Conservation (phyloP, 495 filamentous ascomycete species). For the Podospora sp. region DNA sequence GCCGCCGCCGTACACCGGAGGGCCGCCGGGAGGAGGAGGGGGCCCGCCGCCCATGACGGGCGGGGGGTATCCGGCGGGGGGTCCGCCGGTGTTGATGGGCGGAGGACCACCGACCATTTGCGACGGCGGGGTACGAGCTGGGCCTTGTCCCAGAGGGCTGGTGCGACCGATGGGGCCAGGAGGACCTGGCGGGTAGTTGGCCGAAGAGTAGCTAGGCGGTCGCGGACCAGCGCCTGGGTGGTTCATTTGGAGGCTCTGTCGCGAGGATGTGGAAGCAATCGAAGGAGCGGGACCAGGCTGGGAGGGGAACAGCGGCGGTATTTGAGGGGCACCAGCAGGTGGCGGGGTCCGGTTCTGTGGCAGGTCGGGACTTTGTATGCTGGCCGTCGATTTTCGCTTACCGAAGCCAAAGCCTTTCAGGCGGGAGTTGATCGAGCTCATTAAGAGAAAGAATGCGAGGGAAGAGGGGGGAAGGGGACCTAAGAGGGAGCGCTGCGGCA, state of each 20-base stretch:
- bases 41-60: conserved; percentile 55
- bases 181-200: conserved; percentile 58
- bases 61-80: conserved; percentile 57
- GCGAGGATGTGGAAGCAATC: conserved; percentile 49
- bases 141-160: conserved; percentile 51
- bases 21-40: conserved; percentile 55
- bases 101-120: conserved; percentile 71
- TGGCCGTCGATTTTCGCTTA: conserved; percentile 57
- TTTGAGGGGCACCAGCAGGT: conserved; percentile 45
- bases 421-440: conserved; percentile 65
- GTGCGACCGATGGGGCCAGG: conserved; percentile 54
- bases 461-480: conserved; percentile 9
- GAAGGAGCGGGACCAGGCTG: conserved; percentile 46
- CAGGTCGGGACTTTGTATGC: conserved; percentile 46
- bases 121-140: conserved; percentile 54
- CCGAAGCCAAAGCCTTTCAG: conserved; percentile 62
- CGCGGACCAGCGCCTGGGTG: conserved; percentile 59
- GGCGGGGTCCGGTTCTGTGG: conserved; percentile 45
- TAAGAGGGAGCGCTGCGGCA: conserved; percentile 20
- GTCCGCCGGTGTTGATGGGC: conserved; percentile 67
- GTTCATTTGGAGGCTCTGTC: conserved; percentile 59
- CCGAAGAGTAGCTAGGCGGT: conserved; percentile 73
- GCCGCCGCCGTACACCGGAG: conserved; percentile 44
- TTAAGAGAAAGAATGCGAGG: conserved; percentile 44
- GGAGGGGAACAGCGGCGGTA: conserved; percentile 46